A percentile compares a stretch with the other conserved stretches of the same genome.
These are phyloP conservation scores for Colletotrichum truncatum DNA, from an alignment of 2,329 filamentous ascomycete genomes.

Conservation along the genomic window DNA sequence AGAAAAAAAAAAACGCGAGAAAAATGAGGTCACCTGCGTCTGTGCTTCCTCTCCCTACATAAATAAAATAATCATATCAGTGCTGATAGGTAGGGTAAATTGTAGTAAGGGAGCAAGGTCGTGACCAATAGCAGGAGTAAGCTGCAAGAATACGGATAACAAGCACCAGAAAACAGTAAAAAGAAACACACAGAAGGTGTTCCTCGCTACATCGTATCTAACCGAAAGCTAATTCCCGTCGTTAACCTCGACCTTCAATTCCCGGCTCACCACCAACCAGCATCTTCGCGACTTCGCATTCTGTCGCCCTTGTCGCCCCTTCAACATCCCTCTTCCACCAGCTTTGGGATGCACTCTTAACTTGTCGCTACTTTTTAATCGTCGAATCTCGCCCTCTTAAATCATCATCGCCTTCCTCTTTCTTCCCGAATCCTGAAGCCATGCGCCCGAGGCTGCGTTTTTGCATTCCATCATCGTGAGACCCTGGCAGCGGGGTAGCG, in stretches of 20 bases:
- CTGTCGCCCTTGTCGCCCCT: neutral
- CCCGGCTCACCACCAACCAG: neutral
- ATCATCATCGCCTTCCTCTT: neutral
- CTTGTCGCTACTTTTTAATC: neutral
- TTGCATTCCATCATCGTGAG: constrained; percentile 30
- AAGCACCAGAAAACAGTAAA: too few relatives aligned
- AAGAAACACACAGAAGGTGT: too few relatives aligned
- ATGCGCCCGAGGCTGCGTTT: constrained; percentile 28
- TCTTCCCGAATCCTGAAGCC: constrained; percentile 2
- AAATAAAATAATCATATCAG: too few relatives aligned
- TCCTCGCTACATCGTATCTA: constrained; percentile 9
- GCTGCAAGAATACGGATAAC: too few relatives aligned
- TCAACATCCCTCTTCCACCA: neutral
- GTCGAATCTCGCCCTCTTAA: neutral
- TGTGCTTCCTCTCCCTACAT: neutral
- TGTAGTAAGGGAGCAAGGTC: too few relatives aligned
- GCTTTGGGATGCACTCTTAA: neutral
- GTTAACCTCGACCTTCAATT: neutral
- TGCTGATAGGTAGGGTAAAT: too few relatives aligned
- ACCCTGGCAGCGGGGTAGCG: constrained; percentile 32
- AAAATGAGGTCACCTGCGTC: constrained; percentile 28
- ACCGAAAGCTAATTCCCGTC: constrained; percentile 6
- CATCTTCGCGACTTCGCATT: neutral
- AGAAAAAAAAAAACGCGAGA: neutral
- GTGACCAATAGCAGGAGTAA: too few relatives aligned